These are phyloP conservation scores for Luffa acutangula DNA, from an alignment of 306 rosid species.

Conservation along the genomic window DNA sequence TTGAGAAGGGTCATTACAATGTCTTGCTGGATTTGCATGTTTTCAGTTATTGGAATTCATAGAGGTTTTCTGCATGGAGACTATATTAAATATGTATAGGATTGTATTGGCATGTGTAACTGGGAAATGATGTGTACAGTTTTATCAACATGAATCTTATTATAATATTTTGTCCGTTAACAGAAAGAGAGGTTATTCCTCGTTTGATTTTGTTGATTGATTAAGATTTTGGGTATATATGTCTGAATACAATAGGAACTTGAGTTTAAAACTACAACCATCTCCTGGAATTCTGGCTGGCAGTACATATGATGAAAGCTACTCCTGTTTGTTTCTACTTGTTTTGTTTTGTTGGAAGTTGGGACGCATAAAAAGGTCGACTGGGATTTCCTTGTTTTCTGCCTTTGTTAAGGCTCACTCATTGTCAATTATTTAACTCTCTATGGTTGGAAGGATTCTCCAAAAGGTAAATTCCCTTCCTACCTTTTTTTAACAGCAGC, in stretches of 20 bases:
- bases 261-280: not conserved
- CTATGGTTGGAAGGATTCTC: not conserved
- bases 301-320: not conserved
- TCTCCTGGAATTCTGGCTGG: not conserved
- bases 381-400: not conserved
- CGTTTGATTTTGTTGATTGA: not conserved
- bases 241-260: not conserved
- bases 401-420: not conserved
- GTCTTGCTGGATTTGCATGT: slow-evolving; percentile 52
- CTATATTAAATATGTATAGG: not conserved
- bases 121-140: not conserved
- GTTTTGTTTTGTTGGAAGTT: not conserved
- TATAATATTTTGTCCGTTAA: not conserved
- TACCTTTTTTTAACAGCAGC: not conserved
- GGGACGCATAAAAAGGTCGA: not conserved
- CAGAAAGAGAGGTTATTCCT: not conserved
- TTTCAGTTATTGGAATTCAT: slow-evolving; percentile 34
- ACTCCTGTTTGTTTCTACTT: not conserved
- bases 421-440: not conserved
- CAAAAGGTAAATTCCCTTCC: not conserved
- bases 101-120: not conserved
- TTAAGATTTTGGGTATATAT: not conserved
- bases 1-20: slow-evolving; percentile 76
- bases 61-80: slow-evolving; percentile 1
- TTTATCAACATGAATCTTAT: not conserved